A percentile compares a stretch with the other conserved stretches of the same genome.
These are phyloP conservation scores for Phyllosticta citrichinensis DNA, from an alignment of 2,329 filamentous ascomycete genomes.

Conservation along the genomic window DNA sequence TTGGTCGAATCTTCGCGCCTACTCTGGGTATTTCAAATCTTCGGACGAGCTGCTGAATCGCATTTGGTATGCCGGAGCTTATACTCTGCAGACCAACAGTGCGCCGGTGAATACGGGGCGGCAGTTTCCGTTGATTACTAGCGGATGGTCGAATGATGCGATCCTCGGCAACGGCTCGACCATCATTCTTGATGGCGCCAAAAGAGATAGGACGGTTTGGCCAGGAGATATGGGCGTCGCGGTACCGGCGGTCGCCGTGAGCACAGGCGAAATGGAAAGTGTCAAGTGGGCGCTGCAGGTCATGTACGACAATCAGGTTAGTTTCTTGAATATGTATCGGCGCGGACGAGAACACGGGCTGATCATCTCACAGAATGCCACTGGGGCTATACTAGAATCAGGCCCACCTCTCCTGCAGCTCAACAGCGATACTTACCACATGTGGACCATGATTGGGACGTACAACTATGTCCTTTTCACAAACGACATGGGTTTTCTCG, in stretches of 20 bases:
- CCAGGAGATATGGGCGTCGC: conserved; percentile 44
- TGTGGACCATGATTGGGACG: conserved; percentile 38
- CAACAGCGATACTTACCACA: conserved; percentile 39
- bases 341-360: background rate
- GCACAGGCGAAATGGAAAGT: conserved; percentile 36
- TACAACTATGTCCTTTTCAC: conserved; percentile 33
- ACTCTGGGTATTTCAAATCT: conserved; percentile 29
- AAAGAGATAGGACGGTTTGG: conserved; percentile 34
- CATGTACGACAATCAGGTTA: conserved; percentile 20
- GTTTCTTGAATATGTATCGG: conserved; percentile 37
- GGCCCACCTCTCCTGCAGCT: conserved; percentile 30
- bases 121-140: conserved; percentile 19
- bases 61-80: conserved; percentile 44
- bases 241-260: conserved; percentile 26
- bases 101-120: conserved; percentile 14
- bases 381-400: conserved; percentile 26
- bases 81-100: conserved; percentile 41
- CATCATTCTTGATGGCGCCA: conserved; percentile 31
- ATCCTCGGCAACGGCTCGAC: conserved; percentile 27
- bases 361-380: background rate
- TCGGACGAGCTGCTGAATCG: conserved; percentile 26
- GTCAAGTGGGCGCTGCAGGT: conserved; percentile 32
- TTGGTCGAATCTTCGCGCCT: conserved; percentile 34
- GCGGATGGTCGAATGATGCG: conserved; percentile 28
- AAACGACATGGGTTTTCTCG: conserved; percentile 31